Evolutionary conservation across 139 green algal species (phyloP).

Genomic region (Asterochloris sp.): DNA sequence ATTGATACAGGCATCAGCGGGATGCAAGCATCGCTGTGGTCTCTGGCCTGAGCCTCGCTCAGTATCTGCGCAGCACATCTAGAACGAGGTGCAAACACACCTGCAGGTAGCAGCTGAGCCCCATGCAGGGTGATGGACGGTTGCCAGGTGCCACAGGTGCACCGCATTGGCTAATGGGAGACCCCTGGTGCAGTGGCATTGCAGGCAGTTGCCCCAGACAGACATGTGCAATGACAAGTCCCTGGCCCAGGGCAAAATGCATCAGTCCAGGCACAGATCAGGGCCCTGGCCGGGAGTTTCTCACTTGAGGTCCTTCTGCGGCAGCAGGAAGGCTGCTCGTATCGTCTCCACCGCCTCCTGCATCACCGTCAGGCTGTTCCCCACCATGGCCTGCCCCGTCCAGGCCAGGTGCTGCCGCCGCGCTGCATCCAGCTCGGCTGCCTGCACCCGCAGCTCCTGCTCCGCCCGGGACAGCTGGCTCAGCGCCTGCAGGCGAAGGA

Average conservation of each 20-base stretch:
- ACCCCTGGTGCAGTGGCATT: too few relatives aligned
- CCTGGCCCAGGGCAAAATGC: too few relatives aligned
- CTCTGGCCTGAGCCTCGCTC: too few relatives aligned
- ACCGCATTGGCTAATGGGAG: too few relatives aligned
- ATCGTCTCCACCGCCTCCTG: conserved; percentile 45
- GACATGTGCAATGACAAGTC: too few relatives aligned
- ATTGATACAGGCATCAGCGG: too few relatives aligned
- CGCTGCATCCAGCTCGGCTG: conserved; percentile 28
- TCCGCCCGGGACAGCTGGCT: not conserved
- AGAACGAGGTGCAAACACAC: too few relatives aligned
- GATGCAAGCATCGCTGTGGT: too few relatives aligned
- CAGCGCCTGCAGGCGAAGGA: not conserved
- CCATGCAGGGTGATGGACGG: not conserved
- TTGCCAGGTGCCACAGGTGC: not conserved
- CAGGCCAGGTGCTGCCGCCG: conserved; percentile 42
- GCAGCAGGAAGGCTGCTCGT: conserved; percentile 42
- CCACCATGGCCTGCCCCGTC: conserved; percentile 42
- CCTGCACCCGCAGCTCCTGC: conserved; percentile 29
- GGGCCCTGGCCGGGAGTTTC: not conserved
- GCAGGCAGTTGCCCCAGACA: too few relatives aligned
- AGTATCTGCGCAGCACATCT: too few relatives aligned
- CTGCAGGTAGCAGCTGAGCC: not conserved
- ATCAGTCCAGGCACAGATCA: not conserved
- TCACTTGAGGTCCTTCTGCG: conserved; percentile 40
- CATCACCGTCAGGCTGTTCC: conserved; percentile 36